These are phyloP conservation scores for Heliamphora pulchella DNA, from an alignment of 179 eudicot genomes.

Conservation along the genomic window DNA sequence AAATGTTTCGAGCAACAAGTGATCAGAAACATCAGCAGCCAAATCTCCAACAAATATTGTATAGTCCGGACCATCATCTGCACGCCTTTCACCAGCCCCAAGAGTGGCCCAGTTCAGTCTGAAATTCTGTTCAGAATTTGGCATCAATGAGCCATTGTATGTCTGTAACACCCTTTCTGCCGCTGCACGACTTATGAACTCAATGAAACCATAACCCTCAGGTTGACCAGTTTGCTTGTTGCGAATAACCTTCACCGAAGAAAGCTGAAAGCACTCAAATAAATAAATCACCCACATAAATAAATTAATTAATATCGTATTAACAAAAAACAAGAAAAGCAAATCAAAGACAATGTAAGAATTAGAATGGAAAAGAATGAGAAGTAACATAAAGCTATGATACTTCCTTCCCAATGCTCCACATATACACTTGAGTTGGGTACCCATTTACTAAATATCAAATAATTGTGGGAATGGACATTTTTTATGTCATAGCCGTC, in stretches of 20 bases:
- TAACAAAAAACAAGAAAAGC: background rate
- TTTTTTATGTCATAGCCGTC: background rate
- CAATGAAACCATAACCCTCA: slow-evolving; percentile 97
- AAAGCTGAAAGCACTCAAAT: too few species aligned
- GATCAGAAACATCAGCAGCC: slow-evolving; percentile 93
- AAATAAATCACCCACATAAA: too few species aligned
- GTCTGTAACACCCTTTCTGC: slow-evolving; percentile 81
- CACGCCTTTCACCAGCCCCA: slow-evolving; percentile 81
- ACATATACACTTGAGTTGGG: background rate
- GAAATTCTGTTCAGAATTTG: slow-evolving; percentile 81
- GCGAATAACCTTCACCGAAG: slow-evolving; percentile 80
- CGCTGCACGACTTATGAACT: slow-evolving; percentile 71
- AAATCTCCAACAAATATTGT: slow-evolving; percentile 97
- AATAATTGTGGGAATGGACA: background rate
- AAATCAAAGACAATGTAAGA: background rate
- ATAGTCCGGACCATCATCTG: slow-evolving; percentile 85
- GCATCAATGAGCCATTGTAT: slow-evolving; percentile 87
- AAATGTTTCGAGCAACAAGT: slow-evolving; percentile 83
- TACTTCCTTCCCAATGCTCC: background rate
- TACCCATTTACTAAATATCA: background rate
- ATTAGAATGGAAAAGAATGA: background rate
- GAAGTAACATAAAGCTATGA: slow-evolving; percentile 1
- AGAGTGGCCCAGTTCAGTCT: slow-evolving; percentile 97
- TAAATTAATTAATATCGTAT: background rate
- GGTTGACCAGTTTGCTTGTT: slow-evolving; percentile 87